phyloP scores from a whole-genome alignment of 1,139 yeast genomes.

The Blastobotrys aristatus region DNA sequence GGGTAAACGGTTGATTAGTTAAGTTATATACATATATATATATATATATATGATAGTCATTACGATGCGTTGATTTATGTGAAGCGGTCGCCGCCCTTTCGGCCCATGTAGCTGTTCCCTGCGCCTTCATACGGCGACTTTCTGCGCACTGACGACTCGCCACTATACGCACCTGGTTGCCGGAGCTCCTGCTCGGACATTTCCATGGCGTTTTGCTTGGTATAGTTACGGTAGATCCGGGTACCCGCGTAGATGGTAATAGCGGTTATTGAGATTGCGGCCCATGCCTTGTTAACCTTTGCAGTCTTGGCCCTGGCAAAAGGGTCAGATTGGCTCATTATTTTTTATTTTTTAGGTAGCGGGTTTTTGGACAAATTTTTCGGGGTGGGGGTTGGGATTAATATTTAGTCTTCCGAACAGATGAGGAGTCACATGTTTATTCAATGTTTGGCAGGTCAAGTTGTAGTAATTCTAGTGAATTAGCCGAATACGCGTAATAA shows the following conservation, averaged over 20 bases:
- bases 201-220: slow-evolving; percentile 15
- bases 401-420: too few relatives aligned
- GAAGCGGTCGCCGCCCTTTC: slow-evolving; percentile 25
- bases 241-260: slow-evolving; percentile 21
- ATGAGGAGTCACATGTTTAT: too few relatives aligned
- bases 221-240: background rate
- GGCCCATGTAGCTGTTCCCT: slow-evolving; percentile 33
- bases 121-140: slow-evolving; percentile 38
- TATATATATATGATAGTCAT: background rate
- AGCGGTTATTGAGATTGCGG: slow-evolving; percentile 27
- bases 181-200: slow-evolving; percentile 22
- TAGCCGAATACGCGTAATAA: too few relatives aligned
- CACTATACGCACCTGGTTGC: slow-evolving; percentile 36
- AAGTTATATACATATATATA: slow-evolving; percentile 1
- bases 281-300: slow-evolving; percentile 32
- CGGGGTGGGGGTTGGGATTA: too few relatives aligned
- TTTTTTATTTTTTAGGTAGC: too few relatives aligned
- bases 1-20: slow-evolving; percentile 30
- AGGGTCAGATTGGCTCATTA: slow-evolving; percentile 9
- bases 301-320: slow-evolving; percentile 12
- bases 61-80: slow-evolving; percentile 6
- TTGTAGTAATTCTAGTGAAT: too few relatives aligned
- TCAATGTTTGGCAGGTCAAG: too few relatives aligned
- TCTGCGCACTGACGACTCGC: slow-evolving; percentile 31
- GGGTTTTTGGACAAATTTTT: too few relatives aligned